Percentiles rank a stretch among this genome's conserved stretches.
Conservation (phyloP, 495 filamentous ascomycete genomes). For the Niebla homalea region DNA sequence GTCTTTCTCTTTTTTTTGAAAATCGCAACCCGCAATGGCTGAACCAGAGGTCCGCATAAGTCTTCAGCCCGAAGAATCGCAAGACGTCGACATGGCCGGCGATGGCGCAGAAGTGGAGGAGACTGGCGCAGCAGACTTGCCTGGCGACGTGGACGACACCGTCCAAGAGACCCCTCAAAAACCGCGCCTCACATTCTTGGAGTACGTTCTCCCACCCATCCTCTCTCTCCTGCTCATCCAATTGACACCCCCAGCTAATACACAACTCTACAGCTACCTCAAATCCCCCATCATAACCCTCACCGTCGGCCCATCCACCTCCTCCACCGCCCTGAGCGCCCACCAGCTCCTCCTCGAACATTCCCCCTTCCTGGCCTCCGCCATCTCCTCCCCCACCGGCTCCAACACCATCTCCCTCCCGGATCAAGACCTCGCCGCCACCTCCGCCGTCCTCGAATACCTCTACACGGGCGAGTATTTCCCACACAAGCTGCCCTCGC, state of each 20-base stretch:
- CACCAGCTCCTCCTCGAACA: slow-evolving; percentile 64
- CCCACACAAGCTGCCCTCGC: slow-evolving; percentile 44
- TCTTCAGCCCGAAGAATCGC: not conserved
- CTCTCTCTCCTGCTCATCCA: not conserved
- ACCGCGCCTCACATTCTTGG: slow-evolving; percentile 11
- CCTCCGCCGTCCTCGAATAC: slow-evolving; percentile 80
- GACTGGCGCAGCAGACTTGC: slow-evolving; percentile 9
- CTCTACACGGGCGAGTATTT: slow-evolving; percentile 90
- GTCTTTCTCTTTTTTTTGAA: not conserved
- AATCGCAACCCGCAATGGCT: slow-evolving; percentile 5
- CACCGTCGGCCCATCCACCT: slow-evolving; percentile 50
- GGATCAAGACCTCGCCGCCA: slow-evolving; percentile 62
- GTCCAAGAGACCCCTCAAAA: not conserved
- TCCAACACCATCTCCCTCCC: slow-evolving; percentile 52
- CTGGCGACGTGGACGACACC: slow-evolving; percentile 10
- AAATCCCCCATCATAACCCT: slow-evolving; percentile 70
- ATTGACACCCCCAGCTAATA: not conserved
- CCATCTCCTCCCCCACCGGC: slow-evolving; percentile 25
- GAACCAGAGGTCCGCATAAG: slow-evolving; percentile 17
- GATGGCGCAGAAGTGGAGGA: slow-evolving; percentile 11
- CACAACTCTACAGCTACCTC: slow-evolving; percentile 33
- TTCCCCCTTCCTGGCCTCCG: slow-evolving; percentile 60
- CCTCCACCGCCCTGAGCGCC: slow-evolving; percentile 52
- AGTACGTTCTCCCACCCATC: slow-evolving; percentile 5
- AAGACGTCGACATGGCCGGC: slow-evolving; percentile 16